phyloP scores from a whole-genome alignment of 345 rosid species.

The Alliaria petiolata region DNA sequence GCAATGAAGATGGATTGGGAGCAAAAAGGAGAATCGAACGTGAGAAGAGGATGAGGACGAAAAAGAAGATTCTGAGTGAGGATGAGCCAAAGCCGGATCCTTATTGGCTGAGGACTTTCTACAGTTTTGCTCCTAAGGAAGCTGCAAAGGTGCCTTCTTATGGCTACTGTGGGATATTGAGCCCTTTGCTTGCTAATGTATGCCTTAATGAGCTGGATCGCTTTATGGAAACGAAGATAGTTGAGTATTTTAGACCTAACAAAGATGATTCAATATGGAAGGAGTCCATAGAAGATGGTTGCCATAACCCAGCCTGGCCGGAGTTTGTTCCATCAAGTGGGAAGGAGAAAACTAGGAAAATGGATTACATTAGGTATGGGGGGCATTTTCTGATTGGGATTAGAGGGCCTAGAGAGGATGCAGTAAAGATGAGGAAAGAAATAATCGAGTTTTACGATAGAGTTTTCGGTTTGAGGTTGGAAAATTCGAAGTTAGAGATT shows the following conservation, averaged over 20 bases:
- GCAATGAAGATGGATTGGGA: slow-evolving; percentile 35
- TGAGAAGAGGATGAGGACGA: slow-evolving; percentile 49
- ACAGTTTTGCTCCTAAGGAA: slow-evolving; percentile 82
- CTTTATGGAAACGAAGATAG: slow-evolving; percentile 67
- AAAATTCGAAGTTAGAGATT: slow-evolving; percentile 72
- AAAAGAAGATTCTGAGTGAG: slow-evolving; percentile 68
- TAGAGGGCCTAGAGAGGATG: slow-evolving; percentile 91
- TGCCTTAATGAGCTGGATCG: slow-evolving; percentile 84
- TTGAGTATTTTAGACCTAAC: slow-evolving; percentile 68
- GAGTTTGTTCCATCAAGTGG: slow-evolving; percentile 97
- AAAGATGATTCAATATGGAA: slow-evolving; percentile 89
- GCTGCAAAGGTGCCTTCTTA: slow-evolving; percentile 81
- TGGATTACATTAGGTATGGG: slow-evolving; percentile 88
- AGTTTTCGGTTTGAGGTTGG: slow-evolving; percentile 57
- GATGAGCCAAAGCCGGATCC: slow-evolving; percentile 98
- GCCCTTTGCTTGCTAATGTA: slow-evolving; percentile 86
- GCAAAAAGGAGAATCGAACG: slow-evolving; percentile 39
- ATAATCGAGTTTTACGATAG: slow-evolving; percentile 68
- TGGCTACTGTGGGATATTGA: slow-evolving; percentile 81
- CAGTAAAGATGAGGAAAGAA: slow-evolving; percentile 59
- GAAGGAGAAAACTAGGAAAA: slow-evolving; percentile 83
- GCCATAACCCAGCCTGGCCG: slow-evolving; percentile 98
- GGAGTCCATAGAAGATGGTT: slow-evolving; percentile 72
- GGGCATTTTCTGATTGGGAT: slow-evolving; percentile 89
- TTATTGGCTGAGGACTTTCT: slow-evolving; percentile 88